These are phyloP conservation scores for Cordyceps cateniannulata DNA, from an alignment of 2,329 filamentous ascomycete genomes.

Conservation along the genomic window DNA sequence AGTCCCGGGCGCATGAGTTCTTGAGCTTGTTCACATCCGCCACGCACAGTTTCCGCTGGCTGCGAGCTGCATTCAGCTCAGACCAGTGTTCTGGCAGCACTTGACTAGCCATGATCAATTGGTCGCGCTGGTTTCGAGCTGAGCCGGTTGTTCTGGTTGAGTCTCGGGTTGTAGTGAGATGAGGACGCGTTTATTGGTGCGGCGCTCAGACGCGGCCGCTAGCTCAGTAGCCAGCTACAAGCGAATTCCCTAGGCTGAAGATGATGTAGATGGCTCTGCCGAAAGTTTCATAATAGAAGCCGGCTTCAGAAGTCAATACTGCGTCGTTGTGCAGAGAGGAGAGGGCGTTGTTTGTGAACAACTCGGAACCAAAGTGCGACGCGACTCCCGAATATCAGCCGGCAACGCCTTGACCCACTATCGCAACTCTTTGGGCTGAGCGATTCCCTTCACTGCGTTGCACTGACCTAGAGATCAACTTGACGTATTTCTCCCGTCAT, in stretches of 20 bases:
- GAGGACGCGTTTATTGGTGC: not conserved
- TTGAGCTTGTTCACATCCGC: constrained; percentile 37
- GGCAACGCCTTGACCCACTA: not conserved
- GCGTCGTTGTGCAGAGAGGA: not conserved
- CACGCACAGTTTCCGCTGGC: constrained; percentile 29
- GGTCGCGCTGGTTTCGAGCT: not conserved
- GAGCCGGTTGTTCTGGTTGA: not conserved
- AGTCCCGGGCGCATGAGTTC: constrained; percentile 35
- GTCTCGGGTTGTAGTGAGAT: not conserved
- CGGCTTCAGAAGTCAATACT: not conserved
- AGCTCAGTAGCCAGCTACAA: not conserved
- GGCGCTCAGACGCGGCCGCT: not conserved
- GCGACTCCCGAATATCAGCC: constrained; percentile 10
- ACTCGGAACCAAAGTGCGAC: not conserved
- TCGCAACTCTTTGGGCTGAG: not conserved
- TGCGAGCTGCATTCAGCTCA: constrained; percentile 28
- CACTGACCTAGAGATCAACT: not conserved
- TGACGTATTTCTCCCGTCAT: not conserved
- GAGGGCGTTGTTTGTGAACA: not conserved
- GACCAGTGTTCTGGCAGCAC: constrained; percentile 34
- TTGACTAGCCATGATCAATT: constrained; percentile 13
- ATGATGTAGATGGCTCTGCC: not conserved
- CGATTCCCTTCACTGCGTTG: too few relatives aligned
- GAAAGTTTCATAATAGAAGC: not conserved
- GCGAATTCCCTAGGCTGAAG: not conserved